phyloP scores from a whole-genome alignment of 345 rosid genomes.

The Eucalyptus cloeziana region DNA sequence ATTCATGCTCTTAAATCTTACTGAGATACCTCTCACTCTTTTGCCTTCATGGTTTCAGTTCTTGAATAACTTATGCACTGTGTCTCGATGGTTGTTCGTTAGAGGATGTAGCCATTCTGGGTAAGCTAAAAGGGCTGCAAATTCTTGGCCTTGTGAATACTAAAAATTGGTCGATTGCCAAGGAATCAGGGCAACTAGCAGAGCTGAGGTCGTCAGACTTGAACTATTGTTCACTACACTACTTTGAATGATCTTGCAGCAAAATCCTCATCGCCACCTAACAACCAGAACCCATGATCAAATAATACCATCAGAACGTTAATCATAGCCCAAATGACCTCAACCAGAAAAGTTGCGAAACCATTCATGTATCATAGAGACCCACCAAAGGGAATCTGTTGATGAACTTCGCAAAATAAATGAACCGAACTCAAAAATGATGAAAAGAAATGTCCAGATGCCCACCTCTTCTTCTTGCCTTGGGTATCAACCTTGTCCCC shows the following conservation, averaged over 20 bases:
- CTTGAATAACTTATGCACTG: not conserved
- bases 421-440: not conserved
- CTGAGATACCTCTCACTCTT: not conserved
- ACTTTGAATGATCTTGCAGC: not conserved
- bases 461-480: not conserved
- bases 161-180: not conserved
- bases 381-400: not conserved
- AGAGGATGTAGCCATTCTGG: not conserved
- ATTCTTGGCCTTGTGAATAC: not conserved
- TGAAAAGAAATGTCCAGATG: not conserved
- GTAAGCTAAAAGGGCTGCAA: not conserved
- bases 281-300: not conserved
- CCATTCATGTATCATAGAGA: not conserved
- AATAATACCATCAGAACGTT: not conserved
- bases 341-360: not conserved
- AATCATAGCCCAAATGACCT: not conserved
- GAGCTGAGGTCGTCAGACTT: not conserved
- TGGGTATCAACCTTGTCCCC: not conserved
- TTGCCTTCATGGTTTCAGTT: not conserved
- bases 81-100: not conserved
- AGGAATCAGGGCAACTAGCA: not conserved
- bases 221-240: not conserved
- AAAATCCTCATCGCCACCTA: not conserved
- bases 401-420: not conserved
- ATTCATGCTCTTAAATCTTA: accelerated